phyloP scores from a whole-genome alignment of 805 yeast genomes.

The Kuraishia floccosa region DNA sequence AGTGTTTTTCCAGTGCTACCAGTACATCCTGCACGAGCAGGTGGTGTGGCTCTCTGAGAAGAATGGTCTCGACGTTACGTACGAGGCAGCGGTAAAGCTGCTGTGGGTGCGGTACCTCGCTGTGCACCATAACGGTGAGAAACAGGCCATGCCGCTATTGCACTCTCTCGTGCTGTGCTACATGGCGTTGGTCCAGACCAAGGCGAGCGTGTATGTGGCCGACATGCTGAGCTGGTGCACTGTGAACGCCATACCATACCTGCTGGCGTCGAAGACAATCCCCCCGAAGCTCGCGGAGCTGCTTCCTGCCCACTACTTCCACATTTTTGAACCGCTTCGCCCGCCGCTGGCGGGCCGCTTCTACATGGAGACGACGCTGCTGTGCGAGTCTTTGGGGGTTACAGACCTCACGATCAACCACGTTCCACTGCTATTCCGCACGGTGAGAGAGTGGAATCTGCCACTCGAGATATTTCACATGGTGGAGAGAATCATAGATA shows the following conservation, averaged over 20 bases:
- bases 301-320: slow-evolving; percentile 25
- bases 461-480: slow-evolving; percentile 37
- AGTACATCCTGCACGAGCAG: slow-evolving; percentile 35
- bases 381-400: not conserved
- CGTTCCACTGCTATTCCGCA: slow-evolving; percentile 27
- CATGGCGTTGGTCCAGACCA: slow-evolving; percentile 34
- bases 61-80: slow-evolving; percentile 8
- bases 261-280: slow-evolving; percentile 24
- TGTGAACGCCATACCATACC: slow-evolving; percentile 36
- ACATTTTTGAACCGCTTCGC: slow-evolving; percentile 24
- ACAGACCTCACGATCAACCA: slow-evolving; percentile 11
- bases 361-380: slow-evolving; percentile 1
- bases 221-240: slow-evolving; percentile 34
- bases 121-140: not conserved
- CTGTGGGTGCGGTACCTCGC: slow-evolving; percentile 17
- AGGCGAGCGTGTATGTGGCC: slow-evolving; percentile 35
- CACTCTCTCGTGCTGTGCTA: slow-evolving; percentile 28
- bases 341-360: slow-evolving; percentile 28
- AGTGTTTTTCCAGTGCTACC: slow-evolving; percentile 11
- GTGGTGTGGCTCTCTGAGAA: slow-evolving; percentile 24
- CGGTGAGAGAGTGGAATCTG: slow-evolving; percentile 29
- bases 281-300: slow-evolving; percentile 24
- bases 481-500: slow-evolving; percentile 16
- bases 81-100: slow-evolving; percentile 18
- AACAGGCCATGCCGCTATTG: not conserved